Evolutionary conservation across 2,329 filamentous ascomycete genomes (phyloP), one percentile per base, ranked within the genome.

Genomic region (Xylaria sp.): DNA sequence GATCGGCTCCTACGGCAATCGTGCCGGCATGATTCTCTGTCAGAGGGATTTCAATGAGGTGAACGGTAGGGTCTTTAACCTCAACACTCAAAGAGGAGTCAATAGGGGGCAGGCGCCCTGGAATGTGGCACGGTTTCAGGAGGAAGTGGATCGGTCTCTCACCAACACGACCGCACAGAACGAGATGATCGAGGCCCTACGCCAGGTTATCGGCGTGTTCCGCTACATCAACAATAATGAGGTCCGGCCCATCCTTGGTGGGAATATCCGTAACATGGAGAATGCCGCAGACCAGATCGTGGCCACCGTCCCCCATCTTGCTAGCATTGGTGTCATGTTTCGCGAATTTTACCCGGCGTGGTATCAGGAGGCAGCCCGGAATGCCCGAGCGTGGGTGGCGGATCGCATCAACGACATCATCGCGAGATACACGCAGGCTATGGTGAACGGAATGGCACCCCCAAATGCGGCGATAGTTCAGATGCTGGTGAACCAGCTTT

Each of bases 151-250:
- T 18, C 12, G 18, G 23, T 48, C 44, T 23, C 44, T 48, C 18
- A 48, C 44, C 44, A 48, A 5, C 7, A n/a, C 44, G 13, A 9
- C 18, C 44, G 44, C 12, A 9, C 44, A 48, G n/a, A 18, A 48
- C 44, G 44, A 48, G 44, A n/a, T 48, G 44, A n/a, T 48, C 44
- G 44, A 48, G 44, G 44, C 44, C 18, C 12, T 48, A 48, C 44
- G 44, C 44, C 44, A 48, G 44, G n/a, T 48, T 20, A 48, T 48
- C 18, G 44, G 44, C n/a, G 44, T 48, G 44, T 48, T 48, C 44
- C 44, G 44, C 44, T 48, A 48, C n/a, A 48, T 48, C 18, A 48
- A 48, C 44, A 20, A 48, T 18, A 18, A 18, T 5, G 5, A 18
- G 12, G n/a, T 20, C 44, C 44, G 15, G 44, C 44, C 44, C 15